Evolutionary conservation across 805 yeast species (phyloP).

Genomic region (Starmerella vaccinii): DNA sequence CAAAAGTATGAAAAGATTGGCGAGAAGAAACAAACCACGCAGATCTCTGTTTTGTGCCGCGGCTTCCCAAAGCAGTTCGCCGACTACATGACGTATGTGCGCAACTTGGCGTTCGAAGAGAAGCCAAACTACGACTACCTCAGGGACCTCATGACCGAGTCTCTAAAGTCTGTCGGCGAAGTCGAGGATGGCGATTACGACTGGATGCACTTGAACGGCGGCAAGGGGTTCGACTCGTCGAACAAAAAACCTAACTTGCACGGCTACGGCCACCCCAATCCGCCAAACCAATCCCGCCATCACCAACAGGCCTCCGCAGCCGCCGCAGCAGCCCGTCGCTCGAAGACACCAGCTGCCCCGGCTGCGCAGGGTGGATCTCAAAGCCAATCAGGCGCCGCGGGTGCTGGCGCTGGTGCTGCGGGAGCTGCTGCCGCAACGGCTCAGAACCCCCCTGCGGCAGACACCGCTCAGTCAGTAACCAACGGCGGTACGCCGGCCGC

Average conservation of each 20-base stretch:
- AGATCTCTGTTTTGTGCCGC: slow-evolving; percentile 72
- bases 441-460: background rate
- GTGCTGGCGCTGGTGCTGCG: slow-evolving; percentile 5
- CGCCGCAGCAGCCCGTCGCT: slow-evolving; percentile 14
- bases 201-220: slow-evolving; percentile 94
- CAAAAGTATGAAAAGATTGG: slow-evolving; percentile 97
- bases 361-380: slow-evolving; percentile 2
- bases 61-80: slow-evolving; percentile 91
- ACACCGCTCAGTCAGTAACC: background rate
- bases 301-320: slow-evolving; percentile 17
- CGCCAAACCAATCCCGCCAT: slow-evolving; percentile 22
- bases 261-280: slow-evolving; percentile 88
- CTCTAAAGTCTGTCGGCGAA: slow-evolving; percentile 60
- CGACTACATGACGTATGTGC: slow-evolving; percentile 77
- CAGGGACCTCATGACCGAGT: slow-evolving; percentile 59
- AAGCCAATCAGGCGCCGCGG: slow-evolving; percentile 3
- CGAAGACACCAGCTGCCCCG: slow-evolving; percentile 12
- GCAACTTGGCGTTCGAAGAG: slow-evolving; percentile 84
- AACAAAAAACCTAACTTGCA: slow-evolving; percentile 89
- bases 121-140: slow-evolving; percentile 89
- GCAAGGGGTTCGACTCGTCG: slow-evolving; percentile 90
- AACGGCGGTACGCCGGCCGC: slow-evolving; percentile 1
- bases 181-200: slow-evolving; percentile 83
- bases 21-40: slow-evolving; percentile 85
- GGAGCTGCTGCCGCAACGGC: slow-evolving; percentile 4